Evolutionary conservation across 306 rosid genomes (phyloP).

Genomic region (Benincasa hispida): DNA sequence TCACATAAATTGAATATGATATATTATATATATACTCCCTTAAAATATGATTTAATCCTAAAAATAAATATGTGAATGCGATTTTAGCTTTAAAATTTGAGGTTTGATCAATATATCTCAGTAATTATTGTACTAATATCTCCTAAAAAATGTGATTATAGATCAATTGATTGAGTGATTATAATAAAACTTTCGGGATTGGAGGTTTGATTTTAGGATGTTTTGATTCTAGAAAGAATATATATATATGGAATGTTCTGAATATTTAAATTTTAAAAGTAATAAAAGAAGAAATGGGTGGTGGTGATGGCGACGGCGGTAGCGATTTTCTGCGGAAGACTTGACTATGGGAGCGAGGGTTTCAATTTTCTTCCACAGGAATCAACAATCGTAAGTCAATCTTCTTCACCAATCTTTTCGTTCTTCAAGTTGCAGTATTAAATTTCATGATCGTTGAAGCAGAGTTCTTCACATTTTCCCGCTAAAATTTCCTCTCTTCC

Average conservation of each 20-base stretch:
- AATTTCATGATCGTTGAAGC: background rate
- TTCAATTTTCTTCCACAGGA: background rate
- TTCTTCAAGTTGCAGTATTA: background rate
- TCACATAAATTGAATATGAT: too few species aligned
- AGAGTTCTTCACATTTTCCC: background rate
- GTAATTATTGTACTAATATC: too few species aligned
- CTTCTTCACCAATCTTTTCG: background rate
- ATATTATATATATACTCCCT: too few species aligned
- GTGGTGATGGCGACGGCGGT: background rate
- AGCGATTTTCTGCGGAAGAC: background rate
- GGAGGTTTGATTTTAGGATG: too few species aligned
- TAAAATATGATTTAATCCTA: too few species aligned
- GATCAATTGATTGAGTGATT: too few species aligned
- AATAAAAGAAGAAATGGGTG: background rate
- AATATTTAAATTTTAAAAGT: background rate
- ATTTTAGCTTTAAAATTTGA: too few species aligned
- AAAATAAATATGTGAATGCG: too few species aligned
- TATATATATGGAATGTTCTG: background rate
- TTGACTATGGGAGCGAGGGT: background rate
- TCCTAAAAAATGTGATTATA: too few species aligned
- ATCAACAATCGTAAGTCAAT: background rate
- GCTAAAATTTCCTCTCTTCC: background rate
- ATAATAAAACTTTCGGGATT: too few species aligned
- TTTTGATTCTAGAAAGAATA: too few species aligned
- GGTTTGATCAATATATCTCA: too few species aligned